phyloP scores from a whole-genome alignment of 129 eudicot genomes.

The Ambrosia trifida region DNA sequence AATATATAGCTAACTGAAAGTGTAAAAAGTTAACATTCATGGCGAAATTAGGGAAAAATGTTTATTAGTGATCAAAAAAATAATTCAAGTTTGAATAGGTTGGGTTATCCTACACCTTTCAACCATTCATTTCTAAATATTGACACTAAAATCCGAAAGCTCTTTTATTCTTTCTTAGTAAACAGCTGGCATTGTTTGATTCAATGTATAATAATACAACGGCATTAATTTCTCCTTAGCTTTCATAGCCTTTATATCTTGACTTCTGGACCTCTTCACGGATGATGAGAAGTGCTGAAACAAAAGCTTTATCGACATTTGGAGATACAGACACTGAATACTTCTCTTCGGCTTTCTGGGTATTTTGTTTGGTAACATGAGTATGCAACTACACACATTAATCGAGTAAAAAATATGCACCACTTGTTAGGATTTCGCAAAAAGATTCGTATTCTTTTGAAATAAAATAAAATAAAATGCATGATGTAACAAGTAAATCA shows the following conservation, averaged over 20 bases:
- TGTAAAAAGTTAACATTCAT: no score
- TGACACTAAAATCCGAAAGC: neutral
- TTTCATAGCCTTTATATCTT: conserved; percentile 41
- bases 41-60: no score
- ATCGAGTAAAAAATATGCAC: neutral
- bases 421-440: neutral
- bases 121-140: neutral
- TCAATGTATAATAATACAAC: conserved; percentile 21
- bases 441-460: no score
- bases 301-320: conserved; percentile 40
- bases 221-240: conserved; percentile 23
- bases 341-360: conserved; percentile 30
- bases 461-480: neutral
- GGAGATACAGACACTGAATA: conserved; percentile 38
- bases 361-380: conserved; percentile 29
- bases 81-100: no score
- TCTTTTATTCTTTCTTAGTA: neutral
- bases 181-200: neutral
- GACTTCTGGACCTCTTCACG: conserved; percentile 46
- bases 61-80: no score
- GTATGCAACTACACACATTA: conserved; percentile 36
- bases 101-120: neutral
- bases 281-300: conserved; percentile 37
- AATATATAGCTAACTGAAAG: no score
- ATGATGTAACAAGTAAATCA: neutral